A percentile compares a stretch with the other conserved stretches of the same genome.
Conservation (phyloP, 768 basidiomycete species). For the Chalciporus sphaerocephalus region DNA sequence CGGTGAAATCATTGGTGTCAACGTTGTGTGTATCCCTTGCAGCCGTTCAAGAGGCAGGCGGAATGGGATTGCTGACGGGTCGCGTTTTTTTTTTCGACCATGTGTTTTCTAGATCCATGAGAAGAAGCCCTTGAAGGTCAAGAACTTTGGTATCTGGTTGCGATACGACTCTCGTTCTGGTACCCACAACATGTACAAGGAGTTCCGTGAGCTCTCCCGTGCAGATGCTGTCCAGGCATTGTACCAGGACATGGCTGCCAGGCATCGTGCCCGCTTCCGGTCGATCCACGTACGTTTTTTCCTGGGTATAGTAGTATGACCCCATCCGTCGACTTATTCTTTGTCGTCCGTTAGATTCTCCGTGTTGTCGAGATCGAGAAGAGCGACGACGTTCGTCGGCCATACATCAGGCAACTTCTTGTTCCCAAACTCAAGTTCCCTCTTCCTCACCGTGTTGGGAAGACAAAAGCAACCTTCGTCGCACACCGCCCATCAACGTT, state of each 20-base stretch:
- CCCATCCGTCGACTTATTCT: background rate
- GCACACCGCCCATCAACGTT: constrained; percentile 77
- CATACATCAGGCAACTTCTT: constrained; percentile 97
- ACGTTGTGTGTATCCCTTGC: constrained; percentile 81
- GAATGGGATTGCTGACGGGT: constrained; percentile 58
- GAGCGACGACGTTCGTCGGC: constrained; percentile 85
- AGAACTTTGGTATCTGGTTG: constrained; percentile 99
- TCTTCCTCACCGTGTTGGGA: constrained; percentile 82
- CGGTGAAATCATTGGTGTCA: constrained; percentile 98
- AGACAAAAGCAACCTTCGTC: constrained; percentile 75
- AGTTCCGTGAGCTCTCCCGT: constrained; percentile 93
- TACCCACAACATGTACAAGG: constrained; percentile 99
- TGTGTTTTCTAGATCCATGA: constrained; percentile 77
- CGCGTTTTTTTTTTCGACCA: constrained; percentile 22
- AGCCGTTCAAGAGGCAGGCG: constrained; percentile 87
- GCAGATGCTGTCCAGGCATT: constrained; percentile 93
- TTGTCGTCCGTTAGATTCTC: constrained; percentile 65
- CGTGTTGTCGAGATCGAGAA: constrained; percentile 96
- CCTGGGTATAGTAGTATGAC: background rate
- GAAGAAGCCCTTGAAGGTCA: constrained; percentile 96
- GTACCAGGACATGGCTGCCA: constrained; percentile 99
- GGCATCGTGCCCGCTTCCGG: constrained; percentile 98
- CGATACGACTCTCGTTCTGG: constrained; percentile 99
- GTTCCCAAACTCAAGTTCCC: constrained; percentile 93
- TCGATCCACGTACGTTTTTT: constrained; percentile 82